Base-by-base conservation (phyloP, 345 rosid species). In the Brassica juncea region DNA sequence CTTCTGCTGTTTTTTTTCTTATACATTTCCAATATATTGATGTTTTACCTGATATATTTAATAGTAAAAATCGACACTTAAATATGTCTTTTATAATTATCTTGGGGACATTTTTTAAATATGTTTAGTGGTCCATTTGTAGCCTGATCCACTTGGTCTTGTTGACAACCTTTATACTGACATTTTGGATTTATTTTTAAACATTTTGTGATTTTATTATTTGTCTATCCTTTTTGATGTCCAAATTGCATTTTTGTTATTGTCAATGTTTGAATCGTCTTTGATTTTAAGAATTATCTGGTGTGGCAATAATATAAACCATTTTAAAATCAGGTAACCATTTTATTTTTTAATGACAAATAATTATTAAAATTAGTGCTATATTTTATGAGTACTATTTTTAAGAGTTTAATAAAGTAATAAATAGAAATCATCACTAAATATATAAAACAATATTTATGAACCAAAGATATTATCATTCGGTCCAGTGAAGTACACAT, bases 81-180 rank as follows among this genome's bases (percentile, higher is more conserved):
- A n/a, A 68, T 34, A 11, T 42, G 12, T 8, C 7, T 60, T 59
- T 31, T 31, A 60, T 30, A 55, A 16, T 39, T 30, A 12, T 44
- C 27, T 4, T 35, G 65, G 47, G n/a, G 21, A 69, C 74, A 34
- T 4, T n/a, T 7, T 21, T 28, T 34, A 49, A 63, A 58, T 28
- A 68, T 8, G 27, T 57, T 57, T 30, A 47, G 39, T 77, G 61
- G 74, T 62, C 80, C 80, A 62, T 61, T 61, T 77, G 64, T 70
- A 39, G 19, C 57, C 37, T 62, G 70, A 62, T 62, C 75, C 75
- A 70, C 75, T 70, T 70, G 75, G 70, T 69, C 70, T 77, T 62
- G 65, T 70, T 49, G 75, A 52, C 70, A 70, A 77, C 70, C 37
- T 77, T 52, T n/a, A 47, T 49, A 34, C 62, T 35, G 42, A 49